Evolutionary conservation across 129 eudicot genomes (phyloP).

Genomic region (Flaveria sonorensis): DNA sequence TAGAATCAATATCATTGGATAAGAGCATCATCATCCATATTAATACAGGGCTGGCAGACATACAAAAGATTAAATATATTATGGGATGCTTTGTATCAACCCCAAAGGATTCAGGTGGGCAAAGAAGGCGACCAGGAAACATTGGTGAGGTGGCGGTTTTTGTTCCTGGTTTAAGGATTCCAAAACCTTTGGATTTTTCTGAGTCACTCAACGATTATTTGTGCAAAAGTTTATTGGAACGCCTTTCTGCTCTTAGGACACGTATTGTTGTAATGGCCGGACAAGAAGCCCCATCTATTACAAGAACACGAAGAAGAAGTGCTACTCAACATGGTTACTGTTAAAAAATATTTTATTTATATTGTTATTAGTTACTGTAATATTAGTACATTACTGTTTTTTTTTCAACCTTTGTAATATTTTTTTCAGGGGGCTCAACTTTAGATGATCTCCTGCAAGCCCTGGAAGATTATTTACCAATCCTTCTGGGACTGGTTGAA

Average conservation of each 20-base stretch:
- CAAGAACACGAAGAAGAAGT: slow-evolving; percentile 78
- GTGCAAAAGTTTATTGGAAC: slow-evolving; percentile 68
- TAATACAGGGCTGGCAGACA: slow-evolving; percentile 39
- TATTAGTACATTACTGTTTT: slow-evolving; percentile 26
- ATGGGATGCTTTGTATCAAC: slow-evolving; percentile 94
- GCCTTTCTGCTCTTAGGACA: slow-evolving; percentile 85
- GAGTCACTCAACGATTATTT: slow-evolving; percentile 63
- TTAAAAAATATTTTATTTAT: not conserved
- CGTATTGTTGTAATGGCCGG: slow-evolving; percentile 93
- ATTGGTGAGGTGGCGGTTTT: slow-evolving; percentile 87
- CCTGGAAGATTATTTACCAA: slow-evolving; percentile 93
- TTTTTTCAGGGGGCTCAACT: slow-evolving; percentile 76
- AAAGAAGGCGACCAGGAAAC: slow-evolving; percentile 75
- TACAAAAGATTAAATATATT: slow-evolving; percentile 32
- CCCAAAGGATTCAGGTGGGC: slow-evolving; percentile 73
- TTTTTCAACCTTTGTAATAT: not conserved
- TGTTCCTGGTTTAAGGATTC: slow-evolving; percentile 91
- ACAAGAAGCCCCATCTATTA: slow-evolving; percentile 91
- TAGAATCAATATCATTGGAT: slow-evolving; percentile 34
- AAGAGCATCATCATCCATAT: slow-evolving; percentile 23
- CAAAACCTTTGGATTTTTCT: slow-evolving; percentile 82
- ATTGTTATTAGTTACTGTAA: slow-evolving; percentile 18
- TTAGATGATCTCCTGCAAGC: slow-evolving; percentile 90
- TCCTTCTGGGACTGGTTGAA: slow-evolving; percentile 88
- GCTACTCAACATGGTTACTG: slow-evolving; percentile 86